phyloP scores from a whole-genome alignment of 257 asterid genomes.

The Solanum sitiens region DNA sequence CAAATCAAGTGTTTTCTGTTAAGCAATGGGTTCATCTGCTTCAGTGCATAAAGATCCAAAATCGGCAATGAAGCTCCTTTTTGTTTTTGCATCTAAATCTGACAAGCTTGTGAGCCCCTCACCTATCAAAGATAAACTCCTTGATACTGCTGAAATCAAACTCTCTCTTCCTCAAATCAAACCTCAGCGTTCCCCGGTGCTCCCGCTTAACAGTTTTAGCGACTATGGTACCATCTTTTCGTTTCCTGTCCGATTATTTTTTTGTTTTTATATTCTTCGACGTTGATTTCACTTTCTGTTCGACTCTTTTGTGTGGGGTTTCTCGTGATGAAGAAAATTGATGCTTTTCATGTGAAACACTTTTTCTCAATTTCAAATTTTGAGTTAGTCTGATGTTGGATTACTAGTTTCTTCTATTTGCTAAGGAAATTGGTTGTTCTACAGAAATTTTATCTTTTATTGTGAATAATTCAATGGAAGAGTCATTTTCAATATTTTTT shows the following conservation, averaged over 20 bases:
- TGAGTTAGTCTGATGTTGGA: neutral
- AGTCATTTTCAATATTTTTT: neutral
- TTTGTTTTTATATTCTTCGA: neutral
- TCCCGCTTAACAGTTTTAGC: neutral
- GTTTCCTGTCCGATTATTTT: neutral
- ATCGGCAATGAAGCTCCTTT: constrained; percentile 26
- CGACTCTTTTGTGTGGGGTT: neutral
- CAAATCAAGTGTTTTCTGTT: neutral
- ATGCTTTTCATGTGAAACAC: neutral
- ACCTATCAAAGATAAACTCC: constrained; percentile 34
- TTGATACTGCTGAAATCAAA: neutral
- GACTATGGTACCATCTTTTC: constrained; percentile 9
- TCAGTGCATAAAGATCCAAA: constrained; percentile 25
- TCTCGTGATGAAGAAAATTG: neutral
- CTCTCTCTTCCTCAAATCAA: constrained; percentile 15
- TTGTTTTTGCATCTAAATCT: constrained; percentile 31
- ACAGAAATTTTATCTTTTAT: neutral
- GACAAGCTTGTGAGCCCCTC: constrained; percentile 40
- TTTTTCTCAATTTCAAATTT: neutral
- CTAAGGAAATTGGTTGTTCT: neutral
- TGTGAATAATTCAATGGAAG: neutral
- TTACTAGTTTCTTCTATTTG: neutral
- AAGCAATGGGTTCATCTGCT: constrained; percentile 34
- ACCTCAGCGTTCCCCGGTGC: constrained; percentile 23
- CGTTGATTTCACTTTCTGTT: neutral